These are phyloP conservation scores for Hemisphaericaspora subhashii DNA, from an alignment of 1,139 yeast species.

Conservation along the genomic window DNA sequence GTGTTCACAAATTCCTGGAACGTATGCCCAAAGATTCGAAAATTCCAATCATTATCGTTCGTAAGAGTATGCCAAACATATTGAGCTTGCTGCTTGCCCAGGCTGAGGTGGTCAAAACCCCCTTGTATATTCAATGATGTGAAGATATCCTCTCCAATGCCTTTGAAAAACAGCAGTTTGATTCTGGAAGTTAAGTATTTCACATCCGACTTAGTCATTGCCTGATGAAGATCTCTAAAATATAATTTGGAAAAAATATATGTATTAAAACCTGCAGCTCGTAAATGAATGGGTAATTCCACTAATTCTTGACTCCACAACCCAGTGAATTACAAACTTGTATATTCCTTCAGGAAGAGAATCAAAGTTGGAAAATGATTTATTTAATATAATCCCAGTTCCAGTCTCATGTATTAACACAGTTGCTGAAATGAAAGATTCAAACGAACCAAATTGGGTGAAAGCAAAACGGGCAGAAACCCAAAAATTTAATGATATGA, in stretches of 20 bases:
- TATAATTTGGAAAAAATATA: background rate
- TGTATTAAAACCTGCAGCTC: background rate
- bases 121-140: background rate
- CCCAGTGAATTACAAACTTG: background rate
- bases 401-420: no score
- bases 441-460: no score
- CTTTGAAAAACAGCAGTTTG: background rate
- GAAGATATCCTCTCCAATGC: background rate
- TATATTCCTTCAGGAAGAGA: background rate
- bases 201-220: background rate
- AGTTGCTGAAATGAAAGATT: no score
- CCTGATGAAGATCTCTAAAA: background rate
- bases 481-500: background rate
- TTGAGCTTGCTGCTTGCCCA: constrained; percentile 16
- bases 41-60: background rate
- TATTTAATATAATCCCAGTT: no score
- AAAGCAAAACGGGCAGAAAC: no score
- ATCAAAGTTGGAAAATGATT: no score
- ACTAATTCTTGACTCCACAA: background rate
- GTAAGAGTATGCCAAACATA: background rate
- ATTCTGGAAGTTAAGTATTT: background rate
- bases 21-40: constrained; percentile 4
- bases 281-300: background rate
- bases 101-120: constrained; percentile 14
- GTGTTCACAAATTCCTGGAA: background rate